Evolutionary conservation across 306 rosid species (phyloP).

Genomic region (Urtica urens): DNA sequence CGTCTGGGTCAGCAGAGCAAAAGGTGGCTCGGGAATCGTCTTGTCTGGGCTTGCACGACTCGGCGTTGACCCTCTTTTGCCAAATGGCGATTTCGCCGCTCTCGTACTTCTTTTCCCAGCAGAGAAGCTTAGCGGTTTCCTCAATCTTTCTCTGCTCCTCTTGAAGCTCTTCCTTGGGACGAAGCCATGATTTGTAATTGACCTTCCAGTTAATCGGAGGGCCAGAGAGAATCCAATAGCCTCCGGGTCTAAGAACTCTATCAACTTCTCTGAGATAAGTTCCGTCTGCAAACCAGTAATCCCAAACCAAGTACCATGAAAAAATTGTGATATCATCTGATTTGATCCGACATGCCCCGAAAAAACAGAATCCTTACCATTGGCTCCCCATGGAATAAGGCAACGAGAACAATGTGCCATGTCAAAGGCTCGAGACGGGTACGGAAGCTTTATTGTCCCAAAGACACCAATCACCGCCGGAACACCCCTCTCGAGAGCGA

Average conservation of each 20-base stretch:
- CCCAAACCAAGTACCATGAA: neutral
- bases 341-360: too few species aligned
- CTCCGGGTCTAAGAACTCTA: constrained; percentile 96
- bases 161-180: constrained; percentile 71
- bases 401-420: constrained; percentile 99
- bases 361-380: constrained; percentile 48
- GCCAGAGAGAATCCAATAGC: constrained; percentile 95
- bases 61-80: constrained; percentile 58
- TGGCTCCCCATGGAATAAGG: constrained; percentile 87
- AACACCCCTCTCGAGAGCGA: constrained; percentile 96
- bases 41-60: constrained; percentile 57
- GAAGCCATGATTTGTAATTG: constrained; percentile 76
- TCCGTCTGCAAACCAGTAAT: constrained; percentile 43
- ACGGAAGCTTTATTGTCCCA: constrained; percentile 77
- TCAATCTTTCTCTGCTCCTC: constrained; percentile 80
- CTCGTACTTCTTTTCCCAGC: constrained; percentile 95
- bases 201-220: constrained; percentile 92
- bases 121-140: constrained; percentile 72
- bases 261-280: constrained; percentile 85
- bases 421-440: constrained; percentile 90
- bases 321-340: neutral
- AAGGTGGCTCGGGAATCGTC: constrained; percentile 46
- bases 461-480: constrained; percentile 92
- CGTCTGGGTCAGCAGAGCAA: constrained; percentile 53
- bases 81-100: constrained; percentile 75